Evolutionary conservation across 176 grass and related monocot species (phyloP), one percentile per base, ranked within the genome.

Genomic region (Zoysia pacifica): DNA sequence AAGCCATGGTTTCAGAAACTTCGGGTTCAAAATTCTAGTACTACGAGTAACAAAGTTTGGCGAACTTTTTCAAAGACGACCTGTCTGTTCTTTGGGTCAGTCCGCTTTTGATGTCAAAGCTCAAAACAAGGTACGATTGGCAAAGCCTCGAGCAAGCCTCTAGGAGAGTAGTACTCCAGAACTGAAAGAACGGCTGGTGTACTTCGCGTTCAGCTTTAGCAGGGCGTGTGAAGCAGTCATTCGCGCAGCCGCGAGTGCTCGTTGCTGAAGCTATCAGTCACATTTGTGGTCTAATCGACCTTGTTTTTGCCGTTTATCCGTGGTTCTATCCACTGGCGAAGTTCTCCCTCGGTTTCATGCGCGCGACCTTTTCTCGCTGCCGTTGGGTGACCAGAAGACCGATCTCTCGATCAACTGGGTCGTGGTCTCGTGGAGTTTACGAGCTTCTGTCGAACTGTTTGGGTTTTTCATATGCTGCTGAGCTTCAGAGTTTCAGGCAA

Each of bases 41-140:
- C 45, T 36, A 28, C 28, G 28, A 28, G 28, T 28, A 62, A 40
- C 10, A 41, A 67, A 79, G 36, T 28, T 50, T 65, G 15, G 75
- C 5, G 11, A 48, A 19, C 47, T 65, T 65, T 58, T 51, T 65
- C 60, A 65, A 36, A 64, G 75, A 39, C 59, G 28, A 2, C 20
- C 5, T 73, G 36, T 38, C 49, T 19, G 72, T 79, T 18, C 9
- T 18, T 71, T 1, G 41, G 41, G 66, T 13, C n/a, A 18, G 59
- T 51, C 74, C 72, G 67, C 85, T 72, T 86, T 87, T 65, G 67
- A 56, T 78, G 85, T 58, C 79, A 72, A 72, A 73, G 11, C 41
- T 77, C 73, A 9, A n/a, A 45, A 46, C 28, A 28, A 28, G 28
- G 28, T 28, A 28, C 28, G 28, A 28, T 28, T 67, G 38, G 16